Evolutionary conservation across 352 stramenopile species (phyloP).

Genomic region (Elongisporangium undulatum): DNA sequence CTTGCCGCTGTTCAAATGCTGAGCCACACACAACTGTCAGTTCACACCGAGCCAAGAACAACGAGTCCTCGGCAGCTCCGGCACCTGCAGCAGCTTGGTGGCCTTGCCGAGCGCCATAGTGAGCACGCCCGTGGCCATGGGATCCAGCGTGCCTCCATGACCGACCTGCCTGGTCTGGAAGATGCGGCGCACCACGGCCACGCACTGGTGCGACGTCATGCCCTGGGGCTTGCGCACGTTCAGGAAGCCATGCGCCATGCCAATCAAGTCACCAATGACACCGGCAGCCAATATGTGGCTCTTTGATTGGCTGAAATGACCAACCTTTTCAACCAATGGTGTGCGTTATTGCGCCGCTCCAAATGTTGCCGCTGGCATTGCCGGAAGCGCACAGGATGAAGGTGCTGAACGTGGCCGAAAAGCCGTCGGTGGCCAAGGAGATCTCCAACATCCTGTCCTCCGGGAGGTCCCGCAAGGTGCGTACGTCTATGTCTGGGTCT

Average conservation of each 20-base stretch:
- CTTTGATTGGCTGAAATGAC: slow-evolving; percentile 10
- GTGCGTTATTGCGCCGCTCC: neutral
- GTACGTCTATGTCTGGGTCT: slow-evolving; percentile 10
- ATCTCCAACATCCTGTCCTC: slow-evolving; percentile 93
- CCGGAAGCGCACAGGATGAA: slow-evolving; percentile 38
- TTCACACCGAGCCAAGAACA: neutral
- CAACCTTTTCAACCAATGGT: slow-evolving; percentile 16
- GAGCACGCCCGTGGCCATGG: slow-evolving; percentile 85
- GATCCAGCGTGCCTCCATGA: slow-evolving; percentile 84
- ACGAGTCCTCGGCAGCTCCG: neutral
- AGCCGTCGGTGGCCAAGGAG: slow-evolving; percentile 98
- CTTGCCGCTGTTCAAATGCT: slow-evolving; percentile 68
- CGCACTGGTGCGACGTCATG: slow-evolving; percentile 77
- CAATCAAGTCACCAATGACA: neutral
- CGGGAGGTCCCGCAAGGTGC: slow-evolving; percentile 50
- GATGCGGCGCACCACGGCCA: slow-evolving; percentile 58
- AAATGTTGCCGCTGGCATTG: slow-evolving; percentile 14
- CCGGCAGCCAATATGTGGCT: neutral
- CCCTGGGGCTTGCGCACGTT: slow-evolving; percentile 76
- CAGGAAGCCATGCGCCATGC: slow-evolving; percentile 57
- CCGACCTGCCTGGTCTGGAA: slow-evolving; percentile 72
- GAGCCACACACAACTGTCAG: neutral
- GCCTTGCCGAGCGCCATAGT: slow-evolving; percentile 73
- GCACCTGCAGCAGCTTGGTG: slow-evolving; percentile 78
- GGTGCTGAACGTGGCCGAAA: slow-evolving; percentile 99